A percentile compares a stretch with the other conserved stretches of the same genome.
These are phyloP conservation scores for Botryotinia calthae DNA, from an alignment of 2,329 filamentous ascomycete genomes.

Conservation along the genomic window DNA sequence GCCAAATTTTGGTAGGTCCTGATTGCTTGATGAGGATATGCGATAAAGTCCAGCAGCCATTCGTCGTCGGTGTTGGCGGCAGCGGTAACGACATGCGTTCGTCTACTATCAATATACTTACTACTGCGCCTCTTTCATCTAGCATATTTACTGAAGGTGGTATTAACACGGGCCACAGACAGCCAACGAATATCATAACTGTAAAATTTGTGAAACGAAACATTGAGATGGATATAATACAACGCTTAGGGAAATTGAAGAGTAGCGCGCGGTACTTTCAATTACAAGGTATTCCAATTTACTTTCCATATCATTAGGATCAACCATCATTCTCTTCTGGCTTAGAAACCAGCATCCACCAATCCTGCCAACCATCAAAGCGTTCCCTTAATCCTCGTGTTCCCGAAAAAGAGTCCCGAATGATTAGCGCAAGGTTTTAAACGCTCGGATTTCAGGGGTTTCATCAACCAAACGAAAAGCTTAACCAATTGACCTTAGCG, in stretches of 20 bases:
- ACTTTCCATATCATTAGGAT: background rate
- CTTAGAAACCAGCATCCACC: background rate
- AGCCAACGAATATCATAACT: background rate
- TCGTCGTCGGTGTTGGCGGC: background rate
- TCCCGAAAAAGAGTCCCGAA: background rate
- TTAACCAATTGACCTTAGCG: background rate
- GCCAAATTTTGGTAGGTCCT: background rate
- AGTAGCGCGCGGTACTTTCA: constrained; percentile 14
- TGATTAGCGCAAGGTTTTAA: constrained; percentile 15
- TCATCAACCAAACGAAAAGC: constrained; percentile 12
- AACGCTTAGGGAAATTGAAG: background rate
- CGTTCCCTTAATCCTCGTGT: background rate
- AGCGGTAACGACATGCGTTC: background rate
- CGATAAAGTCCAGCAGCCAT: background rate
- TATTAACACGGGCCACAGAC: background rate
- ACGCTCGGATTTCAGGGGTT: constrained; percentile 18
- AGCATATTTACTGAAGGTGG: background rate
- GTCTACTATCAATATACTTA: background rate
- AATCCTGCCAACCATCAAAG: constrained; percentile 12
- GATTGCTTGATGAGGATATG: background rate
- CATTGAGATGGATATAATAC: background rate
- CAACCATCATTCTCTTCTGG: background rate
- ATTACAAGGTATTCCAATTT: background rate
- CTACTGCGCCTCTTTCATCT: constrained; percentile 5
- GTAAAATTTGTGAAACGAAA: constrained; percentile 13